phyloP scores from a whole-genome alignment of 495 filamentous ascomycete species.

The Staphylotrichum longicolle region DNA sequence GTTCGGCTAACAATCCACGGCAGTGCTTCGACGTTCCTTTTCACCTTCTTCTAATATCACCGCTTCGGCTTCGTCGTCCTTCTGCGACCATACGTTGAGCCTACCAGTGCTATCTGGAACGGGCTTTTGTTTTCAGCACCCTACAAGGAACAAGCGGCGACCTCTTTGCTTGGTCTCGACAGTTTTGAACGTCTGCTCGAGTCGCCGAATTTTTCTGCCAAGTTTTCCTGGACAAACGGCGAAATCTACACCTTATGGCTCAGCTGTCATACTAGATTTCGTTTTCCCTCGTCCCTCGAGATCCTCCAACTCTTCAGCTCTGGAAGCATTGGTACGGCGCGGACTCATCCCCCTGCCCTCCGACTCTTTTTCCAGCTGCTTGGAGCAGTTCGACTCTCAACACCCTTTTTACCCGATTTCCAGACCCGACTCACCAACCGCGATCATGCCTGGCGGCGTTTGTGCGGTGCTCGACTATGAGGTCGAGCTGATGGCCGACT shows the following conservation, averaged over 20 bases:
- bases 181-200: background rate
- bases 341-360: slow-evolving; percentile 17
- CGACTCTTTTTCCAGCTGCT: slow-evolving; percentile 39
- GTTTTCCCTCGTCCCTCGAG: slow-evolving; percentile 26
- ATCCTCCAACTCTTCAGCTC: slow-evolving; percentile 41
- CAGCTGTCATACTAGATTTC: slow-evolving; percentile 41
- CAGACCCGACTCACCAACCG: slow-evolving; percentile 17
- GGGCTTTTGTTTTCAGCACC: slow-evolving; percentile 10
- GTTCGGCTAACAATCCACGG: background rate
- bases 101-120: slow-evolving; percentile 1
- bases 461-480: slow-evolving; percentile 97
- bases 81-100: background rate
- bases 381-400: slow-evolving; percentile 38
- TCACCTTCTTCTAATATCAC: slow-evolving; percentile 19
- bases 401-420: slow-evolving; percentile 19
- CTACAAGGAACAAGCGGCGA: background rate
- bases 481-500: slow-evolving; percentile 97
- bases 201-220: background rate
- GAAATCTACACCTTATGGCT: slow-evolving; percentile 43
- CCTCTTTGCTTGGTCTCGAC: slow-evolving; percentile 6
- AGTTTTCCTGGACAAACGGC: slow-evolving; percentile 4
- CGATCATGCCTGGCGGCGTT: slow-evolving; percentile 73
- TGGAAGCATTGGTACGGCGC: slow-evolving; percentile 35
- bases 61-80: slow-evolving; percentile 8
- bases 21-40: slow-evolving; percentile 34